Percentiles rank a stretch among this genome's conserved stretches.
Conservation (phyloP, 78 protist species). For the Dictyostelium capitatum region DNA sequence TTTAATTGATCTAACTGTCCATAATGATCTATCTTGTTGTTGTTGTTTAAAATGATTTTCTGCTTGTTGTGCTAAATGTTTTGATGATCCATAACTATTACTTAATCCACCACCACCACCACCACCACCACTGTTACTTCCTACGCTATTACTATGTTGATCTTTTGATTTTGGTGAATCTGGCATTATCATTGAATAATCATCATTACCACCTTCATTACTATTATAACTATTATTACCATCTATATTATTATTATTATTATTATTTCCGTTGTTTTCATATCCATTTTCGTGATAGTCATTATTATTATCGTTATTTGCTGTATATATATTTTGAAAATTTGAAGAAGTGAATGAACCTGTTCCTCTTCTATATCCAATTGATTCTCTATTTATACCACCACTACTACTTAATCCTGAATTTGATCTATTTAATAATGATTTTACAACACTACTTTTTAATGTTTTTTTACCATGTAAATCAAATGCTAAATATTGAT, state of each 20-base stretch:
- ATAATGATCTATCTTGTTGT: slow-evolving; percentile 51
- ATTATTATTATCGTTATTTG: background rate
- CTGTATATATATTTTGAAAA: slow-evolving; percentile 9
- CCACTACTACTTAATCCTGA: slow-evolving; percentile 36
- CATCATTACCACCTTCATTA: background rate
- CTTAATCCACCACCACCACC: background rate
- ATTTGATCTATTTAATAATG: slow-evolving; percentile 47
- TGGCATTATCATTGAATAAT: background rate
- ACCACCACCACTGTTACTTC: slow-evolving; percentile 3
- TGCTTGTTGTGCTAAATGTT: background rate
- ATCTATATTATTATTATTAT: background rate
- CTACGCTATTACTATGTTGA: slow-evolving; percentile 20
- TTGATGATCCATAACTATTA: background rate
- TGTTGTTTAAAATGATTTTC: slow-evolving; percentile 13
- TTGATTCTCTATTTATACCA: background rate
- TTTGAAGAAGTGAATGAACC: background rate
- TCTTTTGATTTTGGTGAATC: slow-evolving; percentile 49
- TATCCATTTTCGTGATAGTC: background rate
- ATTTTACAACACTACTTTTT: slow-evolving; percentile 48
- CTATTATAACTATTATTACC: slow-evolving; percentile 1
- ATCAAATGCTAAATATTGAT: slow-evolving; percentile 13
- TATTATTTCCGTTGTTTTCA: background rate
- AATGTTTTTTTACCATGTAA: slow-evolving; percentile 43
- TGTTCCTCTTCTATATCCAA: background rate
- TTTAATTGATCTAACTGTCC: slow-evolving; percentile 75